Evolutionary conservation across 2,329 filamentous ascomycete species (phyloP).

Genomic region (Fusarium paranaense): DNA sequence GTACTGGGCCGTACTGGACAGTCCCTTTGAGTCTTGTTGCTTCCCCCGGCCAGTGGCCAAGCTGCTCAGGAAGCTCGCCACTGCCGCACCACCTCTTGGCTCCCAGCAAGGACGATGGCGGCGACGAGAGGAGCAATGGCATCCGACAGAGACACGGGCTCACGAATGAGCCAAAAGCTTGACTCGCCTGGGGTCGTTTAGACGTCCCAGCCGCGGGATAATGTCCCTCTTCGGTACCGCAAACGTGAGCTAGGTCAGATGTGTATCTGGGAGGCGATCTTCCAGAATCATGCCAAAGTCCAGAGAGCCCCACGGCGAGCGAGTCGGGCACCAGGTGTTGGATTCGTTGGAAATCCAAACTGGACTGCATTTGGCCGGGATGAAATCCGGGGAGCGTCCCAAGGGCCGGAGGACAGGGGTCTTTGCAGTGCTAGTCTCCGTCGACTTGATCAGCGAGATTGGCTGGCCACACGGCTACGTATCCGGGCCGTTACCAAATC

Average conservation of each 20-base stretch:
- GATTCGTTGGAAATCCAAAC: conserved; percentile 32
- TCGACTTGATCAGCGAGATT: conserved; percentile 44
- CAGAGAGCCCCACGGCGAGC: conserved; percentile 32
- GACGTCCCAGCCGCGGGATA: conserved; percentile 26
- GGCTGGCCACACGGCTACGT: conserved; percentile 50
- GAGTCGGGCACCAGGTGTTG: conserved; percentile 17
- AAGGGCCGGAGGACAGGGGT: conserved; percentile 44
- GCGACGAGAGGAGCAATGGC: background rate
- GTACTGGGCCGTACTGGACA: background rate
- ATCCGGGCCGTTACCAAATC: conserved; percentile 51
- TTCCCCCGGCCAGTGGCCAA: background rate
- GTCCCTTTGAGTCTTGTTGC: background rate
- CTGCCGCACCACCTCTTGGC: conserved; percentile 9
- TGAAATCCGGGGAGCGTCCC: conserved; percentile 50
- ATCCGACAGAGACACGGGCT: conserved; percentile 8
- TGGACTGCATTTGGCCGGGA: conserved; percentile 37
- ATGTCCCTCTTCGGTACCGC: conserved; percentile 23
- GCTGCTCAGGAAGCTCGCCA: conserved; percentile 4
- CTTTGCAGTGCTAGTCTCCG: conserved; percentile 43
- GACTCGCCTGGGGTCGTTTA: conserved; percentile 15
- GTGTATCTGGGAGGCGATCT: conserved; percentile 43
- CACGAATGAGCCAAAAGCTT: conserved; percentile 14
- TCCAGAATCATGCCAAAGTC: conserved; percentile 48
- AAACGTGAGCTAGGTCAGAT: conserved; percentile 31
- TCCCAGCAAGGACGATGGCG: background rate